phyloP scores from a whole-genome alignment of 176 grass and related monocot species.

The Ensete ventricosum region DNA sequence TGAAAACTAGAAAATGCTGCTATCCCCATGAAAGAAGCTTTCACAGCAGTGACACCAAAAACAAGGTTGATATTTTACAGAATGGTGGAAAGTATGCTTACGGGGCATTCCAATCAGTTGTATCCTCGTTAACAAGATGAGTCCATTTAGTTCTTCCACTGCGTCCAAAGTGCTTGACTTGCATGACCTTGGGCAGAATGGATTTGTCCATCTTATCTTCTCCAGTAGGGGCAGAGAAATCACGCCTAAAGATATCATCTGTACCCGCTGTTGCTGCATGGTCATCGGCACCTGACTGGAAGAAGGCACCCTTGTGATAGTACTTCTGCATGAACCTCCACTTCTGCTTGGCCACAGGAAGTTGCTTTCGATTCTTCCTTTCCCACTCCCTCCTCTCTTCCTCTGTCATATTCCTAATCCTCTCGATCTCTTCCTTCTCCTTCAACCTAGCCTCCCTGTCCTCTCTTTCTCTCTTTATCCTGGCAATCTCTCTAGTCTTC shows the following conservation, averaged over 20 bases:
- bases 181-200: slow-evolving; percentile 97
- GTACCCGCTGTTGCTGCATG: slow-evolving; percentile 38
- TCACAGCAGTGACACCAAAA: not conserved
- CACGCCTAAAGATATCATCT: slow-evolving; percentile 56
- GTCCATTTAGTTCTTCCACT: slow-evolving; percentile 97
- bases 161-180: slow-evolving; percentile 95
- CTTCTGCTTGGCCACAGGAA: slow-evolving; percentile 46
- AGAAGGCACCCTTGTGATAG: slow-evolving; percentile 95
- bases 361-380: slow-evolving; percentile 54
- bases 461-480: slow-evolving; percentile 96
- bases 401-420: slow-evolving; percentile 93
- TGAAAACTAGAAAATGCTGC: not conserved
- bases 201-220: slow-evolving; percentile 97
- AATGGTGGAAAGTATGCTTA: slow-evolving; percentile 31
- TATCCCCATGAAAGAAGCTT: no score
- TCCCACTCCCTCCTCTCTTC: slow-evolving; percentile 89
- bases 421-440: slow-evolving; percentile 98
- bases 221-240: slow-evolving; percentile 79
- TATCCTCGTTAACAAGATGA: slow-evolving; percentile 94
- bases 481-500: slow-evolving; percentile 81
- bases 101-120: slow-evolving; percentile 93
- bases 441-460: slow-evolving; percentile 82
- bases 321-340: slow-evolving; percentile 99
- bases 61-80: not conserved
- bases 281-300: slow-evolving; percentile 62